These are phyloP conservation scores for Avena insularis DNA, from an alignment of 176 grass and related monocot species.

Conservation along the genomic window DNA sequence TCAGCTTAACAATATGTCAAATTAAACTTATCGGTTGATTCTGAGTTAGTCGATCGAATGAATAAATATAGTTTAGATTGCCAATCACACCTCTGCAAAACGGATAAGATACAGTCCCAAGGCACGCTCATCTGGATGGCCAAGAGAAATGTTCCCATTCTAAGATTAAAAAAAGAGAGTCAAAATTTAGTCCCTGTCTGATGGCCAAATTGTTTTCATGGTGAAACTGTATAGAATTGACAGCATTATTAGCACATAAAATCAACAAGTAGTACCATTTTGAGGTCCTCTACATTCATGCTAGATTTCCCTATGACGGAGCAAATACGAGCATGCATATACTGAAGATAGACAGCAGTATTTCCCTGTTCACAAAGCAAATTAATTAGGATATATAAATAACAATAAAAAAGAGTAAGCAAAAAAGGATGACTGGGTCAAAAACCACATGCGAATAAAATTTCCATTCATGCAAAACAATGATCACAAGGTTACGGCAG, in stretches of 20 bases:
- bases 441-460: neutral
- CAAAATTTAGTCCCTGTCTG: slow-evolving; percentile 12
- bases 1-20: neutral
- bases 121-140: slow-evolving; percentile 74
- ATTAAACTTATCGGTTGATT: neutral
- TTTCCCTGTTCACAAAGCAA: slow-evolving; percentile 66
- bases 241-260: neutral
- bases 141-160: slow-evolving; percentile 65
- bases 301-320: slow-evolving; percentile 87
- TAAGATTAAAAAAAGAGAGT: slow-evolving; percentile 41
- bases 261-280: slow-evolving; percentile 56
- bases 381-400: slow-evolving; percentile 25
- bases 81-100: slow-evolving; percentile 73
- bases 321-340: slow-evolving; percentile 90
- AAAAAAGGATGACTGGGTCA: too few species aligned
- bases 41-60: neutral
- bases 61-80: slow-evolving; percentile 2
- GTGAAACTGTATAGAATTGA: neutral
- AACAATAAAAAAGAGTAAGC: neutral
- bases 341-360: slow-evolving; percentile 94
- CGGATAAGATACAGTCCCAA: slow-evolving; percentile 85
- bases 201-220: neutral
- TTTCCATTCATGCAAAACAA: slow-evolving; percentile 10
- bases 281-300: slow-evolving; percentile 75
- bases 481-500: neutral